Base-by-base conservation (phyloP, 208 protist species). In the Trypanosoma avium region DNA sequence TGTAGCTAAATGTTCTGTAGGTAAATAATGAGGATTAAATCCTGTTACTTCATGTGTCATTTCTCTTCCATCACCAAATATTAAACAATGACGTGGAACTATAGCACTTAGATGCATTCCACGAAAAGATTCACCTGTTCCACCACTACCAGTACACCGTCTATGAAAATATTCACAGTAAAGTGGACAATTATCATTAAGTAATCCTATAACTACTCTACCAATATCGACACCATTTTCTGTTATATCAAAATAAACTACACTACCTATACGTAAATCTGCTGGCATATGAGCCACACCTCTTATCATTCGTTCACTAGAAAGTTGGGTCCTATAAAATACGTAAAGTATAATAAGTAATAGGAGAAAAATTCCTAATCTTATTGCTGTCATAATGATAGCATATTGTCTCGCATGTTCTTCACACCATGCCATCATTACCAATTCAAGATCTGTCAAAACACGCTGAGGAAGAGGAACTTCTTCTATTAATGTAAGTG, bases 151-250 rank as follows among this genome's bases (percentile, higher is more conserved):
- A 21, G 86, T 93, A 82, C 89, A 95, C 35, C 75, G 67, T 43
- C 89, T 70, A 59, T 95, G 89, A 55, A 95, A 95, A 75, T 95
- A 92, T 70, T 95, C 86, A 62, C 89, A 95, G 75, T 95, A 95
- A 19, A 93, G 67, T 0, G 89, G 89, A 67, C 89, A 95, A 42
- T 92, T 77, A 57, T 95, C 84, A 61, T 80, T 95, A 19, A 95
- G 73, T 10, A 95, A 74, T 27, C 89, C 89, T 77, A 95, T 95
- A 19, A 93, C 86, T 19, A 95, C 70, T 26, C 89, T 73, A 17
- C 85, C 84, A 70, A 92, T 89, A 56, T 92, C 86, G 4, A 45
- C 62, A 26, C 89, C 89, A 62, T 95, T 87, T 63, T 95, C 89
- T 1, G 84, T 81, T 10, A 95, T 59, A 49, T 95, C 89, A 66